Conservation (phyloP, 169 alveolate genomes). For the Cryptosporidium viatorum region DNA sequence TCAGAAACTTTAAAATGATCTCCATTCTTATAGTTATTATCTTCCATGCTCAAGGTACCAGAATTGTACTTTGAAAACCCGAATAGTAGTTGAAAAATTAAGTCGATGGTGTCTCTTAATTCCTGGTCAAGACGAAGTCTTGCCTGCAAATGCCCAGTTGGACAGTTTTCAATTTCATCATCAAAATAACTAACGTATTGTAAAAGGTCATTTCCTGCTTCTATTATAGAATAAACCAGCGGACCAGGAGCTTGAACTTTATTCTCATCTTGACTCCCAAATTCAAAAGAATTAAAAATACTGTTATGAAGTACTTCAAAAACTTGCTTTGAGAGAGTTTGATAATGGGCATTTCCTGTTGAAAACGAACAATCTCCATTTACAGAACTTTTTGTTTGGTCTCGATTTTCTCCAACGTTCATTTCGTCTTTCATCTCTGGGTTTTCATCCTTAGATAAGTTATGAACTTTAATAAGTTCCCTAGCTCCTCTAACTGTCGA, state of each 20-base stretch:
- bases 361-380: slow-evolving; percentile 6
- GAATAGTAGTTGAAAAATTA: slow-evolving; percentile 45
- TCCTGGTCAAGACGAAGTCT: slow-evolving; percentile 67
- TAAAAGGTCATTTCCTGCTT: slow-evolving; percentile 58
- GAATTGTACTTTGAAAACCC: slow-evolving; percentile 30
- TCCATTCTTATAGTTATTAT: not conserved
- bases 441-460: slow-evolving; percentile 27
- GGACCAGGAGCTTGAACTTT: slow-evolving; percentile 47
- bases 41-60: not conserved
- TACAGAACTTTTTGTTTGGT: not conserved
- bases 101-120: slow-evolving; percentile 49
- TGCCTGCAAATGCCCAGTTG: slow-evolving; percentile 73
- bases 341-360: slow-evolving; percentile 3
- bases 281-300: not conserved
- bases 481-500: slow-evolving; percentile 71
- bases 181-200: slow-evolving; percentile 59
- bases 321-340: slow-evolving; percentile 17
- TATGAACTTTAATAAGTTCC: slow-evolving; percentile 55
- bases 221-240: slow-evolving; percentile 54
- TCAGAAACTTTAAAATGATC: not conserved
- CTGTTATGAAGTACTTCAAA: slow-evolving; percentile 34
- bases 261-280: not conserved
- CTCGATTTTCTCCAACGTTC: slow-evolving; percentile 10
- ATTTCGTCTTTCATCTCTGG: slow-evolving; percentile 2
- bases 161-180: slow-evolving; percentile 72